Base-by-base conservation (phyloP, 2,329 filamentous ascomycete species). In the Monilinia laxa region DNA sequence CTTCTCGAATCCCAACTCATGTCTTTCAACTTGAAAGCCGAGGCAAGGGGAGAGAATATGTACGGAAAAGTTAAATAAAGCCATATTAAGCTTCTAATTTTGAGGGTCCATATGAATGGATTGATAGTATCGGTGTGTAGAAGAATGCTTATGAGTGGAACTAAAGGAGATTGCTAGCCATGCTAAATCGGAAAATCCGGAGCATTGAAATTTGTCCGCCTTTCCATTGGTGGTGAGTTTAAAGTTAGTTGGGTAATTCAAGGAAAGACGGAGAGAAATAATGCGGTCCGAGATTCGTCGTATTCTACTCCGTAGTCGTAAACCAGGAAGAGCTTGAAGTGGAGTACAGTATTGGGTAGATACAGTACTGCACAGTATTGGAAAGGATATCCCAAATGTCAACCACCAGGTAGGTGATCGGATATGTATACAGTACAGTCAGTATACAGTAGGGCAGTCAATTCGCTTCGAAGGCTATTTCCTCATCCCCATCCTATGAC, bases 111-210 rank as follows among this genome's bases (percentile, higher is more conserved):
- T 49, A 49, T 12, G 9, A 49, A 23, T 49, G 20, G 20, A 28
- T 20, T 40, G 31, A 59, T 47, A 16, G 42, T 49, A 35, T 59
- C 57, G 57, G 42, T 59, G 57, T 59, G 42, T 3, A 49, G 40
- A 28, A 12, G 25, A 31, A 12, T 31, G 5, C 9, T 18, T 31
- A 16, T 49, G 57, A 35, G 57, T 49, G 57, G 42, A 35, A 60
- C 20, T 47, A 20, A 23, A 9, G 42, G 57, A 49, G 57, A 49
- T 49, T 49, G 57, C 57, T 42, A 49, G 20, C 47, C 23, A 23
- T 49, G 57, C 57, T 23, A 23, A 1, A 16, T 45, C 38, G 55
- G 55, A 23, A 23, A 18, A 57, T 42, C 20, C 25, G 56, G 56
- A 49, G 42, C 57, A 35, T 3, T 35, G 20, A 23, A 12, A 9